Conservation (phyloP, 805 yeast species). For the Cyberlindnera galapagoensis region DNA sequence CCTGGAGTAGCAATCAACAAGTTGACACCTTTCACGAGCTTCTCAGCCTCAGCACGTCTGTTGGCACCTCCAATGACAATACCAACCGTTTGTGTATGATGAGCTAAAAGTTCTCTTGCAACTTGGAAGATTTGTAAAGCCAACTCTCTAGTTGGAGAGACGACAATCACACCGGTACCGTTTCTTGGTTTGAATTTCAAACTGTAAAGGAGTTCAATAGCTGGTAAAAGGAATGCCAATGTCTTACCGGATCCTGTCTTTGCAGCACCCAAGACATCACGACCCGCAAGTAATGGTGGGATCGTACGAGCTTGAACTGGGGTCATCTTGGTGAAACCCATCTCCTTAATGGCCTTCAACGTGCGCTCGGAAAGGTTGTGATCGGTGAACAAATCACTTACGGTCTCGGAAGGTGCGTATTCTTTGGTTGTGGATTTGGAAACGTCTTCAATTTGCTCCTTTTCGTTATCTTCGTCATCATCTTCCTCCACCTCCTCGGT, state of each 20-base stretch:
- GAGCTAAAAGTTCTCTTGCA: constrained; percentile 87
- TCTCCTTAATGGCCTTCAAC: constrained; percentile 66
- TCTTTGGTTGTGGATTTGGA: constrained; percentile 6
- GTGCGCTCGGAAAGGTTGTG: constrained; percentile 78
- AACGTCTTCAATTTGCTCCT: constrained; percentile 15
- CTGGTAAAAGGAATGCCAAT: constrained; percentile 90
- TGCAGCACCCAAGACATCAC: constrained; percentile 99
- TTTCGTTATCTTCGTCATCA: constrained; percentile 17
- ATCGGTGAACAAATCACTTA: constrained; percentile 33
- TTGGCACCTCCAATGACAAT: constrained; percentile 98
- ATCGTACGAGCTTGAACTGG: constrained; percentile 93
- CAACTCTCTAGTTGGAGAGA: constrained; percentile 95
- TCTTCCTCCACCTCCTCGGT: constrained; percentile 17
- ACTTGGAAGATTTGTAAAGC: constrained; percentile 98
- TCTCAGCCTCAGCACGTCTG: constrained; percentile 95
- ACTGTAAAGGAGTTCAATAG: constrained; percentile 85
- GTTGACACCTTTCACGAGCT: constrained; percentile 89
- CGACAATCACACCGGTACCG: constrained; percentile 95
- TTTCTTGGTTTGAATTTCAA: constrained; percentile 94
- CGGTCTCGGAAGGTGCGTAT: constrained; percentile 13
- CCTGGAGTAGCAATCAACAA: constrained; percentile 96
- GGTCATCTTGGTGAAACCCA: constrained; percentile 94
- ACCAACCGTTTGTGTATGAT: constrained; percentile 83
- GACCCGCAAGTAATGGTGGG: constrained; percentile 93
- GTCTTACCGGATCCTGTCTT: constrained; percentile 99